phyloP scores from a whole-genome alignment of 2,329 filamentous ascomycete species.

The Coniochaeta prunicola region DNA sequence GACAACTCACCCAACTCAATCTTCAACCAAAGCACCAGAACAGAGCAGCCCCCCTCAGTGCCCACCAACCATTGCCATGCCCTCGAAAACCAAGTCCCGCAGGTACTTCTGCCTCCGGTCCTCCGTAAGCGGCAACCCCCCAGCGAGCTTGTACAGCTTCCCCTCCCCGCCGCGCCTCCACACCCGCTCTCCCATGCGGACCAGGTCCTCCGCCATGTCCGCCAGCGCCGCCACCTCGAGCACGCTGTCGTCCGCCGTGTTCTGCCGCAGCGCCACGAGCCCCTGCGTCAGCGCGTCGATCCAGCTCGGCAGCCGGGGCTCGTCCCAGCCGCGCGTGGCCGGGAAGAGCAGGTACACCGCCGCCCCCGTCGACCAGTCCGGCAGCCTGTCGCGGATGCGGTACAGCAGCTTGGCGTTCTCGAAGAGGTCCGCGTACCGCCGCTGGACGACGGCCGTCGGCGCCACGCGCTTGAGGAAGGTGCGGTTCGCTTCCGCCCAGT shows the following conservation, averaged over 20 bases:
- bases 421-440: slow-evolving; percentile 65
- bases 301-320: slow-evolving; percentile 29
- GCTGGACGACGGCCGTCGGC: slow-evolving; percentile 73
- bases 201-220: slow-evolving; percentile 73
- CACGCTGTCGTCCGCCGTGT: slow-evolving; percentile 41
- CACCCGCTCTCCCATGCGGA: slow-evolving; percentile 52
- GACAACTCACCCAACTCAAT: no score
- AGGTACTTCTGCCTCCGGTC: slow-evolving; percentile 66
- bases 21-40: no score
- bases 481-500: slow-evolving; percentile 74
- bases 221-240: slow-evolving; percentile 66
- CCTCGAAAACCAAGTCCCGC: slow-evolving; percentile 55
- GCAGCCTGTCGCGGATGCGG: slow-evolving; percentile 61
- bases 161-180: slow-evolving; percentile 49
- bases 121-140: slow-evolving; percentile 57
- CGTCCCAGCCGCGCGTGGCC: slow-evolving; percentile 23
- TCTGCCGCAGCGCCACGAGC: slow-evolving; percentile 48
- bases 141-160: slow-evolving; percentile 42
- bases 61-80: not conserved
- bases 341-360: slow-evolving; percentile 67
- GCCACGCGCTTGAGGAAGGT: slow-evolving; percentile 77
- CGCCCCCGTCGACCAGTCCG: slow-evolving; percentile 72
- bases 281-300: slow-evolving; percentile 44
- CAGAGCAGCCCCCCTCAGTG: not conserved
- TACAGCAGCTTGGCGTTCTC: slow-evolving; percentile 49